A percentile compares a stretch with the other conserved stretches of the same genome.
These are phyloP conservation scores for Pythium aquatile DNA, from an alignment of 352 stramenopile species.

Conservation along the genomic window DNA sequence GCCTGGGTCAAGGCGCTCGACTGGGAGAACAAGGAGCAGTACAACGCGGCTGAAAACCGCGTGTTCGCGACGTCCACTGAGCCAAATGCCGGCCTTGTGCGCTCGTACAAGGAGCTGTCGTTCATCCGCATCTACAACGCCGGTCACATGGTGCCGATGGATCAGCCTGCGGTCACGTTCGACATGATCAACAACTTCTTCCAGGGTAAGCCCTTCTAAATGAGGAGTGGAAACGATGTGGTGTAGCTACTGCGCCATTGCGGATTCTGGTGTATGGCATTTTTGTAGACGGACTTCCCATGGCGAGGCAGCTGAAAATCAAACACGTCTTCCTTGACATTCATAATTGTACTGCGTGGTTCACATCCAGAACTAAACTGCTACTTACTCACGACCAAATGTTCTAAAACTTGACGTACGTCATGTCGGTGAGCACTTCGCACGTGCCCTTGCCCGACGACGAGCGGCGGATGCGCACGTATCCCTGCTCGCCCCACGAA, in stretches of 20 bases:
- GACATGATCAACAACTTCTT: conserved; percentile 66
- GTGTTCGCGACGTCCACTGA: conserved; percentile 21
- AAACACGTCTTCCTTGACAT: conserved; percentile 7
- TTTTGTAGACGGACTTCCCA: background rate
- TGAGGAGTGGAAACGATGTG: conserved; percentile 37
- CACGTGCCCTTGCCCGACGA: conserved; percentile 49
- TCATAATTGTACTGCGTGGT: conserved; percentile 11
- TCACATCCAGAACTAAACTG: conserved; percentile 3
- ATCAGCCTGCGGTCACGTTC: conserved; percentile 47
- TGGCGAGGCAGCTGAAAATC: background rate
- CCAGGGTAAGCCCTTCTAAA: conserved; percentile 27
- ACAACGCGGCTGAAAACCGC: conserved; percentile 39
- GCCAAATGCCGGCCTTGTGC: conserved; percentile 26
- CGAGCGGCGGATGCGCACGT: conserved; percentile 90
- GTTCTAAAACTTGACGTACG: conserved; percentile 39
- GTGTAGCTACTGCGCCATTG: conserved; percentile 51
- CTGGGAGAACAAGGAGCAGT: conserved; percentile 79
- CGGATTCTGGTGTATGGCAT: background rate
- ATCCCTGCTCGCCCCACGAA: conserved; percentile 93
- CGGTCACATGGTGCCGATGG: conserved; percentile 50
- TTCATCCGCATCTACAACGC: conserved; percentile 51
- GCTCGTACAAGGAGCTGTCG: conserved; percentile 33
- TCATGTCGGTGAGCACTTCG: conserved; percentile 55
- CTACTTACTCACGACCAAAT: conserved; percentile 6
- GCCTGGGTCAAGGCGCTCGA: conserved; percentile 87